Base-by-base conservation (phyloP, 257 asterid species). In the Nicotiana sylvestris region DNA sequence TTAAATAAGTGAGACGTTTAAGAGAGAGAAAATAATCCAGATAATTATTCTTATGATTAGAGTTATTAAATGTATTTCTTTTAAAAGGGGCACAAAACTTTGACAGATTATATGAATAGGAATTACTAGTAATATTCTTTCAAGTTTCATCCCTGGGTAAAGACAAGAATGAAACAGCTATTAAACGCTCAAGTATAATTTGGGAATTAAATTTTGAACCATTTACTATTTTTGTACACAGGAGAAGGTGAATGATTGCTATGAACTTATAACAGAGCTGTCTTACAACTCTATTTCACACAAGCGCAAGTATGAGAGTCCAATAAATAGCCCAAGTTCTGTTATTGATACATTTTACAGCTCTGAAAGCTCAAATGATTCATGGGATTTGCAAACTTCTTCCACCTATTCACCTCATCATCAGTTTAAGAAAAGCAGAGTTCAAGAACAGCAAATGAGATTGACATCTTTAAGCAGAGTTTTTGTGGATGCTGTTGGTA, bases 211-310 rank as follows among this genome's bases (percentile, higher is more conserved):
- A 8, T 10, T 1, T 21, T 29, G 15, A 49, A 49, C 4, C 56
- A 49, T 17, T 25, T 18, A 7, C 60, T 18, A 6, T 37, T 37
- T 67, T 29, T 67, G 56, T 62, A 35, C 77, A 77, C 90, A 94
- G 98, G 93, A 87, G 61, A 87, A 94, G 82, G 92, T 93, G 89
- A 85, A 85, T 37, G 93, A 87, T 17, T 93, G 98, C 82, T 88
- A 91, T 81, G 85, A 87, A 85, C 74, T 91, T 0, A 89, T 93
- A 10, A 57, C 60, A 49, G 85, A 82, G 11, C 9, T 85, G 10
- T 43, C 78, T 76, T 1, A 0, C 56, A 69, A 66, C 49, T 78
- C 83, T 13, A 13, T 76, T 0, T 46, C 83, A 7, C 70, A 17
- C 12, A 92, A 94, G 91, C 89, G 97, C 55, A 92, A 85, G 81